Percentiles rank a stretch among this genome's conserved stretches.
Evolutionary conservation across 116 monocot genomes (phyloP).

Genomic region (Dioscorea cayenensis): DNA sequence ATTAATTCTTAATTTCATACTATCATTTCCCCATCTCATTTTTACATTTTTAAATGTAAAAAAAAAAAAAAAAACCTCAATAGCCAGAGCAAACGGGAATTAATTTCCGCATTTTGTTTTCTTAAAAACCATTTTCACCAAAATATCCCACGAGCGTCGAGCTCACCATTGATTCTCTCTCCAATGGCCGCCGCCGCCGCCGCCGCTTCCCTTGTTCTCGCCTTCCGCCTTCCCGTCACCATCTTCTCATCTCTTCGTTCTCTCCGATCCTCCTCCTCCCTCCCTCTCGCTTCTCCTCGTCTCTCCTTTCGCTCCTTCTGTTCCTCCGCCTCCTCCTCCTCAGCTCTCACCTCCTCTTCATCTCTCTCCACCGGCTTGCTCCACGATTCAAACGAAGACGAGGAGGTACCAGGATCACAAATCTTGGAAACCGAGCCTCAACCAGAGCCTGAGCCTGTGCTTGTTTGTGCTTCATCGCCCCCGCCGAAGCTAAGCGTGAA

Average conservation of each 20-base stretch:
- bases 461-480: slow-evolving; percentile 19
- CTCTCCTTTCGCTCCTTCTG: not conserved
- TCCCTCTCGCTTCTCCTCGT: not conserved
- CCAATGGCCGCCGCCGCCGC: not conserved
- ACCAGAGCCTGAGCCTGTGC: not conserved
- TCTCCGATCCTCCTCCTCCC: not conserved
- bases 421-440: slow-evolving; percentile 12
- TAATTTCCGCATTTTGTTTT: no score
- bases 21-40: no score
- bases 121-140: no score
- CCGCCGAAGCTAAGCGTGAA: slow-evolving; percentile 59
- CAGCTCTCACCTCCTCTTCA: not conserved
- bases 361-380: not conserved
- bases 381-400: not conserved
- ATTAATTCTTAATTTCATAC: no score
- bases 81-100: no score
- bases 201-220: not conserved
- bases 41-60: no score
- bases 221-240: no score
- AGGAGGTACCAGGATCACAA: slow-evolving; percentile 4
- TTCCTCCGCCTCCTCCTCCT: not conserved
- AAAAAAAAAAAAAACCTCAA: no score
- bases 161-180: not conserved
- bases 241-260: not conserved
- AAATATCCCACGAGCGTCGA: no score